Evolutionary conservation across 208 protist species (phyloP).

Genomic region (Strigomonas culicis): DNA sequence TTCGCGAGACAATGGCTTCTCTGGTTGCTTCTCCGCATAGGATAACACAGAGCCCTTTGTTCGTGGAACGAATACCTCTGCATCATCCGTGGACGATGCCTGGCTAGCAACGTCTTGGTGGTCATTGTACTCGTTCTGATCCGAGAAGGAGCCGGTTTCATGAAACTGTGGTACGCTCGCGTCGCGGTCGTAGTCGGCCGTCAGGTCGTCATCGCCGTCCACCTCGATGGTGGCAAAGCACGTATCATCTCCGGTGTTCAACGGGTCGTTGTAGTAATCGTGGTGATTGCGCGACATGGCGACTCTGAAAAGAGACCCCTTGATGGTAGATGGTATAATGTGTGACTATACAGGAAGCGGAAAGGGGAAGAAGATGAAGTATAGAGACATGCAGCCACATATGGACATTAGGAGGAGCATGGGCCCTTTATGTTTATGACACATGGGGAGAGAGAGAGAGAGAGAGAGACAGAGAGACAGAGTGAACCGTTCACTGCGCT

Average conservation of each 20-base stretch:
- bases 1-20: too few species aligned
- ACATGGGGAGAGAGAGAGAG: conserved; percentile 3
- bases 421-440: too few species aligned
- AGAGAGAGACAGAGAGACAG: not conserved
- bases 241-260: conserved; percentile 49
- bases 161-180: not conserved
- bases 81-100: too few species aligned
- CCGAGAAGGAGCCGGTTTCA: not conserved
- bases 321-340: not conserved
- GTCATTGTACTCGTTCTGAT: not conserved
- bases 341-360: not conserved
- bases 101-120: too few species aligned
- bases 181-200: not conserved
- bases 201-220: conserved; percentile 13
- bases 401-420: too few species aligned
- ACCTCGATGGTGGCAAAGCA: conserved; percentile 54
- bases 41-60: too few species aligned
- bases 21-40: too few species aligned
- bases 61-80: too few species aligned
- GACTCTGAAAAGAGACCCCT: too few species aligned
- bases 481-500: not conserved
- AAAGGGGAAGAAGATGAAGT: not conserved
- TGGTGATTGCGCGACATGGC: not conserved
- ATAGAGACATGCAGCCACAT: not conserved
- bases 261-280: conserved; percentile 68